Percentiles rank a stretch among this genome's conserved stretches.
These are phyloP conservation scores for Leishmania tarentolae DNA, from an alignment of 208 protist genomes.

Conservation along the genomic window DNA sequence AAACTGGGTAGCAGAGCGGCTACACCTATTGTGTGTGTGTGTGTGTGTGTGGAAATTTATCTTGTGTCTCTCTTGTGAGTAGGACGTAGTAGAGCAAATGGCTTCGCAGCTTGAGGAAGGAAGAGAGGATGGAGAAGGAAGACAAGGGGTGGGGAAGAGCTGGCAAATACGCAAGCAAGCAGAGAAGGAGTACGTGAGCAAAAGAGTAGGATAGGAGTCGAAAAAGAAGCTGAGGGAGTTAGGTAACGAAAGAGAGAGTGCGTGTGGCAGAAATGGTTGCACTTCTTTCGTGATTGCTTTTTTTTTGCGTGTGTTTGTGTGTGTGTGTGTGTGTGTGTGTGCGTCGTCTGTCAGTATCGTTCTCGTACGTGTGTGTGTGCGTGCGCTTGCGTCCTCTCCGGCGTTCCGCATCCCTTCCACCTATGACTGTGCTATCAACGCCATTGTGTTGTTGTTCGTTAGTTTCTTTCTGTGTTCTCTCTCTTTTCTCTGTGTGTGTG, in stretches of 20 bases:
- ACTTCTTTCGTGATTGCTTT: neutral
- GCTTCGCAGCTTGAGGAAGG: neutral
- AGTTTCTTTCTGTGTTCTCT: slow-evolving; percentile 3
- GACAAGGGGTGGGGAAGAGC: too few relatives aligned
- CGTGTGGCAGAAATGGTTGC: neutral
- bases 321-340: neutral
- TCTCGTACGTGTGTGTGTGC: neutral
- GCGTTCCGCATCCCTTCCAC: too few relatives aligned
- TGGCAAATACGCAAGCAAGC: neutral
- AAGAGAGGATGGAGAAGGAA: neutral
- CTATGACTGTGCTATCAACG: too few relatives aligned
- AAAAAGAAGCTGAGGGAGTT: neutral
- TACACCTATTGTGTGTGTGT: neutral
- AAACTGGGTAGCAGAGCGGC: neutral
- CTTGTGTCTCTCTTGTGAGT: neutral
- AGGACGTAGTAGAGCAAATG: neutral
- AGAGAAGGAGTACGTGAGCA: neutral
- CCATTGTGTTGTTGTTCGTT: neutral
- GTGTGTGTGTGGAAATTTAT: neutral
- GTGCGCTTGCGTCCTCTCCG: neutral
- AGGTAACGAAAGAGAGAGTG: neutral
- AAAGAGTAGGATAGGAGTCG: neutral
- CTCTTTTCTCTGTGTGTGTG: neutral
- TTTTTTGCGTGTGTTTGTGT: too few relatives aligned
- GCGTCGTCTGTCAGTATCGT: too few relatives aligned